Evolutionary conservation across 2,329 filamentous ascomycete genomes (phyloP).

Genomic region (Sporothrix inflata): DNA sequence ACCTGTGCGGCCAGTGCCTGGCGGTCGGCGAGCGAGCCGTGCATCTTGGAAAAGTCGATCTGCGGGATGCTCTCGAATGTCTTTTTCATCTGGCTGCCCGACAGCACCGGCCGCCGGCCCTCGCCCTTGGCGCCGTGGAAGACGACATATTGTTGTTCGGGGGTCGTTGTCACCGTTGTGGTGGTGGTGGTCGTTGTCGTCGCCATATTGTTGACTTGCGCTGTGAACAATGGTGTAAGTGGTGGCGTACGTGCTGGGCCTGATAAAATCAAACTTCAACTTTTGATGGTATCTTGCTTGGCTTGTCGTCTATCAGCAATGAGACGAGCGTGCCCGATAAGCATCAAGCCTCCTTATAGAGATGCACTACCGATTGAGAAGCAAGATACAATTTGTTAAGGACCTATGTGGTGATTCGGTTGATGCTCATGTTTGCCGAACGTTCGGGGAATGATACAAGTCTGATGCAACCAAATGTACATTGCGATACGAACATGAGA

Average conservation of each 20-base stretch:
- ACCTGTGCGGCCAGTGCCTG: background rate
- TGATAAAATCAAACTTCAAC: background rate
- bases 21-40: constrained; percentile 17
- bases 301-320: background rate
- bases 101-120: background rate
- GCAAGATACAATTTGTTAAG: background rate
- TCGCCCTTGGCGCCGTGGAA: background rate
- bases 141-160: background rate
- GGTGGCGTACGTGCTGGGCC: too few relatives aligned
- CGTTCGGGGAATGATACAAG: background rate
- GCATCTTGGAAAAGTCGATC: constrained; percentile 4
- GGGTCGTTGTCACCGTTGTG: background rate
- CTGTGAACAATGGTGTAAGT: background rate
- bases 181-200: background rate
- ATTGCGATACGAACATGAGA: background rate
- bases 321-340: background rate
- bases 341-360: background rate
- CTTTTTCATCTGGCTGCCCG: background rate
- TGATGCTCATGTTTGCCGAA: background rate
- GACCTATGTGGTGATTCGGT: background rate
- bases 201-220: background rate
- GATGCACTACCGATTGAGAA: background rate
- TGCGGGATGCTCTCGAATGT: constrained; percentile 1
- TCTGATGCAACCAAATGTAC: background rate
- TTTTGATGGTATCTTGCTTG: background rate